Percentiles rank a stretch among this genome's conserved stretches.
Conservation (phyloP, 2,329 filamentous ascomycete genomes). For the Fusarium aywerte region DNA sequence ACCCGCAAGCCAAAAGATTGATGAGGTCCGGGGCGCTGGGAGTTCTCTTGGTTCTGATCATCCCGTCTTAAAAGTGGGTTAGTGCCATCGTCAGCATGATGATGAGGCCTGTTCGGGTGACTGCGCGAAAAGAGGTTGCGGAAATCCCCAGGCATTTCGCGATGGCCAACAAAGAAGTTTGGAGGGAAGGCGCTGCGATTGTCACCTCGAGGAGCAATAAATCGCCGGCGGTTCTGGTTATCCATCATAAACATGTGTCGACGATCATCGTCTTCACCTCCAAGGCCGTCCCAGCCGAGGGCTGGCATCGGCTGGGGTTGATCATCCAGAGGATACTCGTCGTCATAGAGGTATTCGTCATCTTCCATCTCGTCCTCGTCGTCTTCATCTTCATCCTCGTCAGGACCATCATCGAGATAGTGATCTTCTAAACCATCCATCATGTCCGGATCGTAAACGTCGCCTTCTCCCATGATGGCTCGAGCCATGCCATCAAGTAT, state of each 20-base stretch:
- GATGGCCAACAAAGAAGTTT: conserved; percentile 63
- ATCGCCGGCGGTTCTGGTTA: conserved; percentile 56
- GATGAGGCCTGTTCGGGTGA: conserved; percentile 63
- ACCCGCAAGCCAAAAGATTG: conserved; percentile 65
- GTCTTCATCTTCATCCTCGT: conserved; percentile 69
- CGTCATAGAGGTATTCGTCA: conserved; percentile 71
- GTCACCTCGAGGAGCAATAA: conserved; percentile 49
- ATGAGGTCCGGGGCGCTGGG: conserved; percentile 61
- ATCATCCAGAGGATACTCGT: conserved; percentile 63
- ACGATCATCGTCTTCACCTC: conserved; percentile 61
- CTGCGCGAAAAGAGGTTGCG: conserved; percentile 62
- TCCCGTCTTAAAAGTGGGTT: conserved; percentile 85
- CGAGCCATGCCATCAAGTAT: conserved; percentile 66
- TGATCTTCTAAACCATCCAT: conserved; percentile 63
- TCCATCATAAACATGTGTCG: conserved; percentile 63
- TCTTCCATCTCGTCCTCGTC: conserved; percentile 80
- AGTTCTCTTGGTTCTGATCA: conserved; percentile 56
- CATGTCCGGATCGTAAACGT: conserved; percentile 63
- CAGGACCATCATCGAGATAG: conserved; percentile 65
- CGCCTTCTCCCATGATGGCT: conserved; percentile 64
- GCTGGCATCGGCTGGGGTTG: conserved; percentile 59
- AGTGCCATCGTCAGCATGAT: conserved; percentile 78
- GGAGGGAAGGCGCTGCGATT: conserved; percentile 69
- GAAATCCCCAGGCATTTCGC: conserved; percentile 65
- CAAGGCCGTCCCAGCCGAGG: conserved; percentile 68